These are phyloP conservation scores for Penicillium sp. DNA, from an alignment of 2,329 filamentous ascomycete species.

Conservation along the genomic window DNA sequence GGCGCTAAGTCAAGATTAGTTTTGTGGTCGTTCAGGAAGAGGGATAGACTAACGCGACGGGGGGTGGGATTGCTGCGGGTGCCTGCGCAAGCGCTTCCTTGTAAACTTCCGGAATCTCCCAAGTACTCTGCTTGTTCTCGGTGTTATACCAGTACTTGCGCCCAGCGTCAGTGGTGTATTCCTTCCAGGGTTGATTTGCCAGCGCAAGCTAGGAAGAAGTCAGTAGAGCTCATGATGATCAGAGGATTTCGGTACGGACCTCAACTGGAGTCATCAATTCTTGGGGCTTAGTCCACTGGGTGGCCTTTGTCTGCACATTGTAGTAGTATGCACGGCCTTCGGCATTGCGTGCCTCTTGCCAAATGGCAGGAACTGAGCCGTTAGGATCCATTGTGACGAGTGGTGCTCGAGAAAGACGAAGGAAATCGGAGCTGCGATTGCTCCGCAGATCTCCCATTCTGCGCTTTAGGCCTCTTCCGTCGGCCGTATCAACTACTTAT, in stretches of 20 bases:
- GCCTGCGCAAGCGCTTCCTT: constrained; percentile 69
- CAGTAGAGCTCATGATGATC: constrained; percentile 17
- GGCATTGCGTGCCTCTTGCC: constrained; percentile 78
- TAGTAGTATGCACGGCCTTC: constrained; percentile 91
- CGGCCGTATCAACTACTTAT: constrained; percentile 11
- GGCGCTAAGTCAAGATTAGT: constrained; percentile 47
- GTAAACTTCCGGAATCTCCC: constrained; percentile 88
- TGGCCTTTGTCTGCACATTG: constrained; percentile 80
- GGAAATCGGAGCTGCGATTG: constrained; percentile 27
- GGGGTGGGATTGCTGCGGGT: constrained; percentile 44
- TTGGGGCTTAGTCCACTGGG: constrained; percentile 91
- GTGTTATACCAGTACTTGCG: constrained; percentile 95
- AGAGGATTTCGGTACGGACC: constrained; percentile 51
- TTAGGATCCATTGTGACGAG: constrained; percentile 47
- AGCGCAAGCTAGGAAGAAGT: constrained; percentile 66
- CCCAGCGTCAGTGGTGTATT: constrained; percentile 83
- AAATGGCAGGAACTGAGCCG: constrained; percentile 58
- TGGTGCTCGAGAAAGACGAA: not conserved
- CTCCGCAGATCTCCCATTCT: constrained; percentile 26
- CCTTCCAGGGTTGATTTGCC: constrained; percentile 84
- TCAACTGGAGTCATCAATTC: constrained; percentile 83
- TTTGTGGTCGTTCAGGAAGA: not conserved
- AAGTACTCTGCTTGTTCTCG: constrained; percentile 87
- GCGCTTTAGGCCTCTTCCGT: constrained; percentile 27
- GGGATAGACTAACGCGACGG: constrained; percentile 46